Conservation (phyloP, 2,329 filamentous ascomycete species). For the Aureobasidium melanogenum region DNA sequence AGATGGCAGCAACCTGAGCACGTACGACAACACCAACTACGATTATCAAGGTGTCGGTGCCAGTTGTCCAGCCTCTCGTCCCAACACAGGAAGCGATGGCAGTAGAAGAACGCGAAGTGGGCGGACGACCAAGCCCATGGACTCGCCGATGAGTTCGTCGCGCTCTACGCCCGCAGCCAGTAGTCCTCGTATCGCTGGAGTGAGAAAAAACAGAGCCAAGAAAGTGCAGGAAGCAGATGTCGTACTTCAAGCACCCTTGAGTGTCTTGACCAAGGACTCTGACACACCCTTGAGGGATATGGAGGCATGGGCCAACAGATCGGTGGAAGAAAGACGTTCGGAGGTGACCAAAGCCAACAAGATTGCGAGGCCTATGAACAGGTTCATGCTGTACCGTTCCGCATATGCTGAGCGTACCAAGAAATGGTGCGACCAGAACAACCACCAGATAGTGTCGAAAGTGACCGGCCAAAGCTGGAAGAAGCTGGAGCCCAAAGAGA, state of each 20-base stretch:
- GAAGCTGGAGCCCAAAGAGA: conserved; percentile 60
- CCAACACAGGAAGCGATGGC: conserved; percentile 32
- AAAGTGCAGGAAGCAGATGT: conserved; percentile 38
- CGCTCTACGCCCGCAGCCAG: conserved; percentile 20
- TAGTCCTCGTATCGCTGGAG: conserved; percentile 27
- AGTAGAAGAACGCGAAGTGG: conserved; percentile 32
- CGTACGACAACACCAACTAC: conserved; percentile 14
- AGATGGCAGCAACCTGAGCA: neutral
- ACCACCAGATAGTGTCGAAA: conserved; percentile 85
- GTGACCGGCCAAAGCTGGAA: conserved; percentile 80
- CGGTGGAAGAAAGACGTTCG: conserved; percentile 57
- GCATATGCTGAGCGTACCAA: conserved; percentile 84
- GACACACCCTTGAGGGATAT: conserved; percentile 66
- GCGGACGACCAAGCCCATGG: conserved; percentile 23
- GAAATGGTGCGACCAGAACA: conserved; percentile 70
- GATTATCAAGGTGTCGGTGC: conserved; percentile 18
- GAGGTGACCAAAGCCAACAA: conserved; percentile 59
- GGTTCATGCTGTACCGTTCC: conserved; percentile 95
- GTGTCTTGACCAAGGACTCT: conserved; percentile 57
- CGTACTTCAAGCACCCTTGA: conserved; percentile 58
- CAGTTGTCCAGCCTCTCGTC: conserved; percentile 31
- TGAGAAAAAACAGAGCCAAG: conserved; percentile 36
- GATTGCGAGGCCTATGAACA: conserved; percentile 90
- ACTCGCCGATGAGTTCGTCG: conserved; percentile 28
- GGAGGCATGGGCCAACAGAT: conserved; percentile 65